Conservation (phyloP, 306 rosid species). For the Trifolium repens region DNA sequence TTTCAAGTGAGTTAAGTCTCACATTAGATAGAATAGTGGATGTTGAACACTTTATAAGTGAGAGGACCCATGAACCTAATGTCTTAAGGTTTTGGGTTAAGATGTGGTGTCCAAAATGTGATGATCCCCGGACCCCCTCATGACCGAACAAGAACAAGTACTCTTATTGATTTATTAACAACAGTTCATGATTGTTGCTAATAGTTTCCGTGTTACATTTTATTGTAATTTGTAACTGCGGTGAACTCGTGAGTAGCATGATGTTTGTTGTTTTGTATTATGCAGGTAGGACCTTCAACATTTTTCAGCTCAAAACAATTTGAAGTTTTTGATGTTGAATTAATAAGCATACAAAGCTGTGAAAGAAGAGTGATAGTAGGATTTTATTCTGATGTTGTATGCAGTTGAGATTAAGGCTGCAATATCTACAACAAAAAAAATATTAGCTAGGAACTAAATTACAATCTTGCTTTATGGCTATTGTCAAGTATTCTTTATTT, state of each 20-base stretch:
- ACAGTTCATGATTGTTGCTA: slow-evolving; percentile 18
- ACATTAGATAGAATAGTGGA: no score
- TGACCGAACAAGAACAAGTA: no score
- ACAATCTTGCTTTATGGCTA: slow-evolving; percentile 25
- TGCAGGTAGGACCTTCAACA: slow-evolving; percentile 98
- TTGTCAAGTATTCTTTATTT: slow-evolving; percentile 15
- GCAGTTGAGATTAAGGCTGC: slow-evolving; percentile 49
- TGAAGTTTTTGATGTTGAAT: slow-evolving; percentile 94
- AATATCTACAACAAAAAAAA: slow-evolving; percentile 9
- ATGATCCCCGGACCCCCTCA: no score
- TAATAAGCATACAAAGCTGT: slow-evolving; percentile 77
- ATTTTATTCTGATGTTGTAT: slow-evolving; percentile 87
- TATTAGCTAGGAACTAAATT: slow-evolving; percentile 13
- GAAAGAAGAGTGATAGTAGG: slow-evolving; percentile 87
- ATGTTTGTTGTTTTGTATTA: slow-evolving; percentile 23
- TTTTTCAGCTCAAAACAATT: slow-evolving; percentile 95
- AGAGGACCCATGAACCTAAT: no score
- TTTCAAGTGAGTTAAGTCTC: no score
- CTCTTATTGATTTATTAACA: no score
- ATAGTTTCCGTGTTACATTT: not conserved
- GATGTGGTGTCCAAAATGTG: no score
- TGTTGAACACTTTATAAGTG: no score
- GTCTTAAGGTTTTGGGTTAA: no score
- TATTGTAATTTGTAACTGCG: not conserved
- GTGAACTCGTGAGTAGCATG: not conserved